phyloP scores from a whole-genome alignment of 108 stramenopile genomes.

The Thalassiosira profunda region DNA sequence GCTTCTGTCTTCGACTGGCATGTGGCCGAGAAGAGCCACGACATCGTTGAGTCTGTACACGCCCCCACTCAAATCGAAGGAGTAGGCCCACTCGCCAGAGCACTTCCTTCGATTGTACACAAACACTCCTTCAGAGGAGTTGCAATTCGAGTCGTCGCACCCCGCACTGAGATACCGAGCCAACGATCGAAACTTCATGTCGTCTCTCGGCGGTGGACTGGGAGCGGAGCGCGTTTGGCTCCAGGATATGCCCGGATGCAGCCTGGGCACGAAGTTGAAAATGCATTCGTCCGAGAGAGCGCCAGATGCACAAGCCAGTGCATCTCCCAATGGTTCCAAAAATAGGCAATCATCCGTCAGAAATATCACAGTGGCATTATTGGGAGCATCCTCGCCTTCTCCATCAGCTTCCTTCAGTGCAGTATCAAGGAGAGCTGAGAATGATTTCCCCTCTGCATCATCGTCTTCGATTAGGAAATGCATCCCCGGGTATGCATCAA shows the following conservation, averaged over 20 bases:
- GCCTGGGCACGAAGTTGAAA: constrained; percentile 37
- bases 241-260: constrained; percentile 57
- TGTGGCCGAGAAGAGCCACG: constrained; percentile 9
- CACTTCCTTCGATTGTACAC: constrained; percentile 23
- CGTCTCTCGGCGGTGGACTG: constrained; percentile 33
- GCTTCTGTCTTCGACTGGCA: constrained; percentile 4
- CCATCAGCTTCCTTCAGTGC: constrained; percentile 7
- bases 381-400: constrained; percentile 1
- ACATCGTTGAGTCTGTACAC: constrained; percentile 34
- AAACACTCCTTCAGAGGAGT: constrained; percentile 15
- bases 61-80: constrained; percentile 52
- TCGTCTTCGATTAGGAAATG: constrained; percentile 16
- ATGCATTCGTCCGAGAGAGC: constrained; percentile 9
- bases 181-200: constrained; percentile 17
- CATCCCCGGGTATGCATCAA: constrained; percentile 5
- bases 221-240: constrained; percentile 35
- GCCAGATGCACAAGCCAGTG: constrained; percentile 30
- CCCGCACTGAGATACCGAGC: neutral
- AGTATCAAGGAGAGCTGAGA: constrained; percentile 15
- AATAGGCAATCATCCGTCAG: constrained; percentile 56
- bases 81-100: constrained; percentile 46
- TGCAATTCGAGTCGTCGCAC: neutral
- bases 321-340: constrained; percentile 31
- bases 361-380: constrained; percentile 28
- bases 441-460: constrained; percentile 2